These are phyloP conservation scores for Madurella mycetomatis DNA, from an alignment of 2,329 filamentous ascomycete species.

Conservation along the genomic window DNA sequence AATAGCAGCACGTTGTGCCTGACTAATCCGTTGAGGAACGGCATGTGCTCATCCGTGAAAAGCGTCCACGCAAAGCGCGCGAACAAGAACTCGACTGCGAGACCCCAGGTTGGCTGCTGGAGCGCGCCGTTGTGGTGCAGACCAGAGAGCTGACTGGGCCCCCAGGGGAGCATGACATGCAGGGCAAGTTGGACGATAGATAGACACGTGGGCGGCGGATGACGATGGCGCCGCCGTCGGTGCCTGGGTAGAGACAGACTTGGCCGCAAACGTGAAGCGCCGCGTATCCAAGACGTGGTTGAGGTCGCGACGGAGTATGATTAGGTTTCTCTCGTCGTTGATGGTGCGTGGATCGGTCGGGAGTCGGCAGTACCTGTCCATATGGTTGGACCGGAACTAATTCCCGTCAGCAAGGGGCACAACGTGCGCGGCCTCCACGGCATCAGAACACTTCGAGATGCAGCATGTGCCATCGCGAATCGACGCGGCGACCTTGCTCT, in stretches of 20 bases:
- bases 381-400: slow-evolving; percentile 14
- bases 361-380: slow-evolving; percentile 27
- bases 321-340: neutral
- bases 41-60: slow-evolving; percentile 2
- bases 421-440: slow-evolving; percentile 11
- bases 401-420: slow-evolving; percentile 2
- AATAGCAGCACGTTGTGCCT: neutral
- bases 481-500: neutral
- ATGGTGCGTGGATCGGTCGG: neutral
- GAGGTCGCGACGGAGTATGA: neutral
- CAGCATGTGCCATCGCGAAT: slow-evolving; percentile 12
- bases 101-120: neutral
- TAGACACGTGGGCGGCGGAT: neutral
- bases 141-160: neutral
- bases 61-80: slow-evolving; percentile 6
- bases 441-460: slow-evolving; percentile 7
- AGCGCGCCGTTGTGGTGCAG: slow-evolving; percentile 3
- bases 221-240: neutral
- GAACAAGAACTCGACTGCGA: slow-evolving; percentile 5
- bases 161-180: slow-evolving; percentile 1
- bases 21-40: neutral
- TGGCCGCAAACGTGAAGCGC: neutral
- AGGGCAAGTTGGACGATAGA: neutral
- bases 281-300: neutral
- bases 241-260: neutral